Evolutionary conservation across 768 basidiomycete species (phyloP).

Genomic region (Xanthoconium stramineum): DNA sequence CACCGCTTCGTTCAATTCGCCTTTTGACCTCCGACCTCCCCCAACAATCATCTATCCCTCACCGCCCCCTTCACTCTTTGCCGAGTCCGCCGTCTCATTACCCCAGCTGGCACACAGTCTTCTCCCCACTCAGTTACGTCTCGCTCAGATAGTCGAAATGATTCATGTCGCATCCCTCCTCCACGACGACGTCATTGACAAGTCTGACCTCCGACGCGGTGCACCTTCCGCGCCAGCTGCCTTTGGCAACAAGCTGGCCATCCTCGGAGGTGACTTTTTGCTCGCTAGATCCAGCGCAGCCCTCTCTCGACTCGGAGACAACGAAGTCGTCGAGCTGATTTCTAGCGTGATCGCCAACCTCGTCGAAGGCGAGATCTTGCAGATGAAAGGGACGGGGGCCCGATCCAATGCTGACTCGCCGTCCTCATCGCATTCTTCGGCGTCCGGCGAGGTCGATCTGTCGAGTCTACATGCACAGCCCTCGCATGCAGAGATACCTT

Average conservation of each 20-base stretch:
- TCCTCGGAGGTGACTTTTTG: slow-evolving; percentile 94
- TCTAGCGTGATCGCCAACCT: slow-evolving; percentile 90
- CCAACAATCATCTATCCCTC: slow-evolving; percentile 23
- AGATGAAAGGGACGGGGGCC: slow-evolving; percentile 31
- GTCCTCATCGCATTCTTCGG: slow-evolving; percentile 18
- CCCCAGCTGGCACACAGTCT: slow-evolving; percentile 33
- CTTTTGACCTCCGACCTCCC: slow-evolving; percentile 48
- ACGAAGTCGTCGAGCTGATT: slow-evolving; percentile 91
- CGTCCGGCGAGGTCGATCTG: slow-evolving; percentile 17
- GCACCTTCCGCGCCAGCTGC: slow-evolving; percentile 65
- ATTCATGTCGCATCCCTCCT: slow-evolving; percentile 93
- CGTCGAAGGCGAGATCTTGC: slow-evolving; percentile 95
- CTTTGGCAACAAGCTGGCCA: slow-evolving; percentile 90
- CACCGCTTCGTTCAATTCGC: slow-evolving; percentile 61
- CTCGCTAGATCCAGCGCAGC: slow-evolving; percentile 89
- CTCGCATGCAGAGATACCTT: slow-evolving; percentile 24
- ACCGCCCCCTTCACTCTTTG: slow-evolving; percentile 22
- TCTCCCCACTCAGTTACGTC: slow-evolving; percentile 85
- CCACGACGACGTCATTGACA: slow-evolving; percentile 88
- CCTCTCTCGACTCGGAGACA: slow-evolving; percentile 79
- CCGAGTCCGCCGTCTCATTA: slow-evolving; percentile 23
- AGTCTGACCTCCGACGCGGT: slow-evolving; percentile 66
- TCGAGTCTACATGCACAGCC: slow-evolving; percentile 46
- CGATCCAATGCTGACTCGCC: not conserved
- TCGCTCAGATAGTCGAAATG: slow-evolving; percentile 98